Percentiles rank a stretch among this genome's conserved stretches.
phyloP scores from a whole-genome alignment of 2,329 filamentous ascomycete species.

The Fusarium lyarnte region DNA sequence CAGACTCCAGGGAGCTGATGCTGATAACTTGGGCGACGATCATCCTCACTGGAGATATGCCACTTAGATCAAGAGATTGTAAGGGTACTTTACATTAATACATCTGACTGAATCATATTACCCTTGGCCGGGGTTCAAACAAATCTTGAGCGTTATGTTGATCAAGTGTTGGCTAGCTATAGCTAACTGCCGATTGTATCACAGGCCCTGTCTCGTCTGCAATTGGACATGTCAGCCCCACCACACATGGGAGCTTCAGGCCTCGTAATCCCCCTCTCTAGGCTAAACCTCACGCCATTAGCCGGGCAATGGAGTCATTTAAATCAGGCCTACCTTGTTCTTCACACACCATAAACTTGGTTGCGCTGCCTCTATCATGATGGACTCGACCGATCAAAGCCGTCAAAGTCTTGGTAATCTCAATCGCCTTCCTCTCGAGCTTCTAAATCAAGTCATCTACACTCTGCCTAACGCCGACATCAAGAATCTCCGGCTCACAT shows the following conservation, averaged over 20 bases:
- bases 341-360: rapidly evolving
- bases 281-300: background rate
- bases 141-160: too few species aligned
- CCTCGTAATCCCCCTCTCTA: background rate
- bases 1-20: background rate
- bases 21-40: background rate
- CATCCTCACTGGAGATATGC: constrained; percentile 10
- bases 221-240: background rate
- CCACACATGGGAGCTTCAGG: background rate
- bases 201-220: background rate
- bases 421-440: background rate
- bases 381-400: rapidly evolving
- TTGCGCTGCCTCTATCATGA: rapidly evolving
- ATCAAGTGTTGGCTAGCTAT: too few species aligned
- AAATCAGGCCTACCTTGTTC: background rate
- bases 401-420: rapidly evolving
- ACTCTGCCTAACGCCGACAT: constrained; percentile 1
- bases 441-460: background rate
- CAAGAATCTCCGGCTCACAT: constrained; percentile 15
- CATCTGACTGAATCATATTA: rapidly evolving
- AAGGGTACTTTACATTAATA: rapidly evolving
- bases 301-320: rapidly evolving
- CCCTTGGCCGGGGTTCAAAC: too few species aligned
- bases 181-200: too few species aligned
- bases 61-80: background rate